These are phyloP conservation scores for Aureobasidium leucospermi DNA, from an alignment of 2,329 filamentous ascomycete species.

Conservation along the genomic window DNA sequence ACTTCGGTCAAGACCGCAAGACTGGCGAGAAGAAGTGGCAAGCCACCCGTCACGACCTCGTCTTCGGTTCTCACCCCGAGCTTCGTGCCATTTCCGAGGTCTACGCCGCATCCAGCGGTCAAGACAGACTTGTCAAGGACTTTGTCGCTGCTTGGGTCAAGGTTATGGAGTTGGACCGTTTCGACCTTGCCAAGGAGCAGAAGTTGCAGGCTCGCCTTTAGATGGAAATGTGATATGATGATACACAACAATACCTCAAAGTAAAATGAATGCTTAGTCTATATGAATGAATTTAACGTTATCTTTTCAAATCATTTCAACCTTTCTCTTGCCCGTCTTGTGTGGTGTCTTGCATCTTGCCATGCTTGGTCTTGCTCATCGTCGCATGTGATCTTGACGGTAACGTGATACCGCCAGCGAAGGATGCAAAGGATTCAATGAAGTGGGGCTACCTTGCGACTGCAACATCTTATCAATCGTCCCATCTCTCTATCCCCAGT, in stretches of 20 bases:
- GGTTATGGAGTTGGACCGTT: constrained; percentile 67
- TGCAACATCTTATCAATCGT: too few relatives aligned
- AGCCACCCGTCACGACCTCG: constrained; percentile 60
- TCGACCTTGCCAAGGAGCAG: constrained; percentile 40
- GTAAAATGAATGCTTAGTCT: constrained; percentile 1
- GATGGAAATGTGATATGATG: background rate
- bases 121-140: constrained; percentile 61
- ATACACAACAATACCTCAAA: background rate
- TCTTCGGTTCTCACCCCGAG: constrained; percentile 69
- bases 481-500: too few relatives aligned
- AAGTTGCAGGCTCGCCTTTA: constrained; percentile 11
- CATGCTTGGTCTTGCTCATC: too few relatives aligned
- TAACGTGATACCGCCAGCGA: too few relatives aligned
- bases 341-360: too few relatives aligned
- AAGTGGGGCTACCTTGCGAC: too few relatives aligned
- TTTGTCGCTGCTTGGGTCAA: constrained; percentile 67
- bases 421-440: too few relatives aligned
- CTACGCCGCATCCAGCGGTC: constrained; percentile 54
- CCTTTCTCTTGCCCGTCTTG: background rate
- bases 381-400: too few relatives aligned
- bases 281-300: constrained; percentile 6
- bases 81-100: constrained; percentile 64
- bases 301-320: background rate
- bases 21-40: constrained; percentile 61
- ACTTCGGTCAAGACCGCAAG: constrained; percentile 58